These are phyloP conservation scores for Aspergillus sp. DNA, from an alignment of 2,329 filamentous ascomycete species.

Conservation along the genomic window DNA sequence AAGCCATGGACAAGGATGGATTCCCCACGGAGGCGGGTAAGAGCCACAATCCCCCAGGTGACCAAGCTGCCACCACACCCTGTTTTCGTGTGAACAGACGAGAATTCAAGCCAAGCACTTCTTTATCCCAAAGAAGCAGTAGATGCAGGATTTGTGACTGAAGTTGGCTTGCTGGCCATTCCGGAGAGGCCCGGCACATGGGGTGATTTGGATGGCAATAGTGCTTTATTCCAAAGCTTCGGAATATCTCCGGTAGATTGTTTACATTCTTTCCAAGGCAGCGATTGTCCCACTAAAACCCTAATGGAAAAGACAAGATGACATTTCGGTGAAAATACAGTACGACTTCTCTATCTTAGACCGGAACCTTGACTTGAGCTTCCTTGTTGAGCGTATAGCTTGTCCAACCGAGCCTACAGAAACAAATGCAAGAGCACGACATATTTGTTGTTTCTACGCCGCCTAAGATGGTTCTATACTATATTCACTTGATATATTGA, in stretches of 20 bases:
- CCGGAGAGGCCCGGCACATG: not conserved
- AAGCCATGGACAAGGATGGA: not conserved
- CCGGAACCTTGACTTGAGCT: not conserved
- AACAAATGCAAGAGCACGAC: not conserved
- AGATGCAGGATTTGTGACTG: not conserved
- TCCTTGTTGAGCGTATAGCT: not conserved
- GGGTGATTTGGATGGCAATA: not conserved
- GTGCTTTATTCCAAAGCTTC: not conserved
- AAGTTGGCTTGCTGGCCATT: not conserved
- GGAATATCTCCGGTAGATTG: not conserved
- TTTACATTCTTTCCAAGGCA: not conserved
- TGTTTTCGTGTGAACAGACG: not conserved
- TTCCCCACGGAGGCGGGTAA: not conserved
- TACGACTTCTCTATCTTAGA: not conserved
- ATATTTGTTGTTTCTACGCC: not conserved
- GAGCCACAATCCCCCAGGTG: not conserved
- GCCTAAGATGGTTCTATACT: not conserved
- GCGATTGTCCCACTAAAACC: not conserved
- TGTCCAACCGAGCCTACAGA: not conserved
- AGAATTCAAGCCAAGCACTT: not conserved
- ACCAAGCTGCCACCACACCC: not conserved
- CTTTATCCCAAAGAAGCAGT: not conserved
- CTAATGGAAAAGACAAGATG: not conserved
- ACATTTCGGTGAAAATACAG: not conserved
- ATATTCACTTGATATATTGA: not conserved